These are phyloP conservation scores for Eucalyptus regnans DNA, from an alignment of 345 rosid genomes.

Conservation along the genomic window DNA sequence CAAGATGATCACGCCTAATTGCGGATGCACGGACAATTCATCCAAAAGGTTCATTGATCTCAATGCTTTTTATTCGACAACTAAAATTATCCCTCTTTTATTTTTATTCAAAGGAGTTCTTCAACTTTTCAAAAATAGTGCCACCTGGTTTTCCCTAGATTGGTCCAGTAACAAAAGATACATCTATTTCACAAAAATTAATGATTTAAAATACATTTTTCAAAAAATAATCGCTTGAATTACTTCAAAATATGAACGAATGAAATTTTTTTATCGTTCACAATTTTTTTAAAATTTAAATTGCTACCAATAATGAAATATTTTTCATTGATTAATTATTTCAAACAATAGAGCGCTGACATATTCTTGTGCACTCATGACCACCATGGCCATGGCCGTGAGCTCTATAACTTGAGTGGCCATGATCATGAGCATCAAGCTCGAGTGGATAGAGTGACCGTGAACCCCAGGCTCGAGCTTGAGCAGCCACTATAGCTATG, in stretches of 20 bases:
- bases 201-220: too few relatives aligned
- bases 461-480: not conserved
- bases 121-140: not conserved
- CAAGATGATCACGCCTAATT: not conserved
- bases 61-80: not conserved
- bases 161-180: not conserved
- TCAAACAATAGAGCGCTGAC: accelerated
- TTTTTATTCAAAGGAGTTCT: not conserved
- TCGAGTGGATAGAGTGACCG: too few relatives aligned
- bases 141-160: not conserved
- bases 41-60: not conserved
- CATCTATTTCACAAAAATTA: accelerated
- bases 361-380: too few relatives aligned
- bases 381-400: too few relatives aligned
- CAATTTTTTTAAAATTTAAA: too few relatives aligned
- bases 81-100: not conserved
- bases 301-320: accelerated
- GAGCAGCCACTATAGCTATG: not conserved
- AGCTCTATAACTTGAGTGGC: too few relatives aligned
- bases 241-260: accelerated
- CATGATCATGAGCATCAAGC: too few relatives aligned
- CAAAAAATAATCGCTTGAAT: too few relatives aligned
- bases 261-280: accelerated
- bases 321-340: too few relatives aligned
- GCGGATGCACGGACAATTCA: not conserved